Evolutionary conservation across 345 rosid species (phyloP), one percentile per base, ranked within the genome.

Genomic region (Linum tenue): DNA sequence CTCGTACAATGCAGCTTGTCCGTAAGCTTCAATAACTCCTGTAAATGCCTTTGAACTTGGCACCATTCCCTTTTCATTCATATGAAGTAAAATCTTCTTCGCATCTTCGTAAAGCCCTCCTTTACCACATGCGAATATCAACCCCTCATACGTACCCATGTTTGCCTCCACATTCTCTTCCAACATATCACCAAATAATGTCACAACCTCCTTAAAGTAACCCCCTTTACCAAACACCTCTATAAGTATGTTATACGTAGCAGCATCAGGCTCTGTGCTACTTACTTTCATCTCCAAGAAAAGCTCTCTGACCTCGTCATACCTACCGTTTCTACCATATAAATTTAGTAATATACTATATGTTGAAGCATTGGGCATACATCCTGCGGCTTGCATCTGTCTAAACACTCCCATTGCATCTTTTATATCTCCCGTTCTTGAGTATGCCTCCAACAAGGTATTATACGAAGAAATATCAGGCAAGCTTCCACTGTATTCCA

Each of bases 271-370:
- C 74, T 84, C 92, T 0, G 90, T 88, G 74, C 83, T 83, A 74
- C 95, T 92, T 5, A 82, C 85, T 78, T 92, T 92, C 98, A 92
- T 92, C 86, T 92, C 98, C 57, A 87, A 84, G 66, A 89, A 90
- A 59, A 92, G 84, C 73, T 86, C 89, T 39, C 96, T 82, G n/a
- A 92, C 96, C 68, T 90, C 89, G 73, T 85, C 92, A 22, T 84
- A 92, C 76, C 82, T 87, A 73, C 86, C 97, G 66, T 78, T 72
- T 75, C 76, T 85, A 61, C 97, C 98, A 70, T 85, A 85, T 82
- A 90, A 82, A 77, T 83, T 86, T 70, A 92, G 80, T 77, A 92
- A 68, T 72, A 79, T 82, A 69, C 92, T 84, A 68, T 85, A 88
- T 0, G 99, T 90, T 60, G 71, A 62, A 0, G 97, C 89, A 73